Base-by-base conservation (phyloP, 2,329 filamentous ascomycete genomes). In the Xylariaceae sp. region DNA sequence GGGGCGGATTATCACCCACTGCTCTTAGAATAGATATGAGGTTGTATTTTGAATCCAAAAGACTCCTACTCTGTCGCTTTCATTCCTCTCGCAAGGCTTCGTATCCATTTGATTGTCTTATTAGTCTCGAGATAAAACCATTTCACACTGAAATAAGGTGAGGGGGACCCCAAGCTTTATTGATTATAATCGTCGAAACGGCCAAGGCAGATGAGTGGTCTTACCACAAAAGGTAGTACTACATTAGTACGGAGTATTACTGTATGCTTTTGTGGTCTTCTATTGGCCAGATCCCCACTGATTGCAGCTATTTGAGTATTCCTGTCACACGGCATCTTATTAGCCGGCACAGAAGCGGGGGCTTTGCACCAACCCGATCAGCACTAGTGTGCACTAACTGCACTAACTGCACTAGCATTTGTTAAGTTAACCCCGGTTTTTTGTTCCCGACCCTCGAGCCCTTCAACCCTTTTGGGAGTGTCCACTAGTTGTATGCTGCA, bases 231-330 rank as follows among this genome's bases (percentile, higher is more conserved):
- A 23, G 21, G 37, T 43, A 50, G 45, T 49, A 49, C 53, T 56
- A 46, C 56, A 56, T 49, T 47, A n/a, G 47, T 36, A 28, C 47
- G 46, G 21, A 46, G 43, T n/a, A 40, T 53, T 29, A 33, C 36
- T 17, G 24, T 17, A 29, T 12, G 12, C n/a, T 12, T n/a, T 29
- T 3, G 16, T 33, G 26, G 17, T 17, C 19, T 14, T 31, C 24
- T 24, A 61, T 58, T 61, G 58, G 58, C 36, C 7, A 23, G n/a
- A 3, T 16, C 6, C n/a, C 39, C 17, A 23, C 45, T 51, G 33
- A 31, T 33, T 28, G 24, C 33, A 29, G 53, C 49, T 55, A 61
- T 61, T 61, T 61, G 59, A 58, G 59, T 61, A 61, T 48, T 61
- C 29, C 34, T 52, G 47, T 58, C 54, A 46, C 17, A 45, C 54